Evolutionary conservation across 2,329 filamentous ascomycete genomes (phyloP).

Genomic region (Lojkania enalia): DNA sequence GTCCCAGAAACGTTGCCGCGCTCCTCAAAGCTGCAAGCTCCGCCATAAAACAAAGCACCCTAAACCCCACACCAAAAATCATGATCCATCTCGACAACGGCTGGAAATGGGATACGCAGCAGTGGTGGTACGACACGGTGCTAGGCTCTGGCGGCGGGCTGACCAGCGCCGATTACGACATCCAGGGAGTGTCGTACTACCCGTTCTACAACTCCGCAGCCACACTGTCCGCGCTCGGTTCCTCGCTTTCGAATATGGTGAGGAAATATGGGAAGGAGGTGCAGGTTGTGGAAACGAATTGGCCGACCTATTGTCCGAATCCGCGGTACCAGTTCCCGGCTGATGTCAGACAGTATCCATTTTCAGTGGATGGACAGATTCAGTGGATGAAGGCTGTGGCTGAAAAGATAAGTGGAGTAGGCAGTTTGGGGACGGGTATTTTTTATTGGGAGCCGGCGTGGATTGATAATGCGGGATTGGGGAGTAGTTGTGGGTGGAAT

Average conservation of each 20-base stretch:
- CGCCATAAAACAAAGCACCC: slow-evolving; percentile 65
- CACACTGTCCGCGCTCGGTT: slow-evolving; percentile 60
- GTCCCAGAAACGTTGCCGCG: slow-evolving; percentile 60
- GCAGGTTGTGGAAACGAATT: slow-evolving; percentile 71
- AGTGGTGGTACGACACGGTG: slow-evolving; percentile 66
- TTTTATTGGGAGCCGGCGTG: slow-evolving; percentile 78
- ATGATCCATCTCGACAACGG: slow-evolving; percentile 77
- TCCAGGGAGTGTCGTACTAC: slow-evolving; percentile 74
- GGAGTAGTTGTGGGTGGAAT: slow-evolving; percentile 67
- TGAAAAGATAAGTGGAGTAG: slow-evolving; percentile 56
- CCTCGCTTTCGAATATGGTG: slow-evolving; percentile 62
- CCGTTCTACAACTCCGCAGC: slow-evolving; percentile 68
- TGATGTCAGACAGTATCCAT: slow-evolving; percentile 63
- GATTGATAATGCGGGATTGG: slow-evolving; percentile 66
- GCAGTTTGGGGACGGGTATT: slow-evolving; percentile 58
- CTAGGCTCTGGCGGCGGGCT: slow-evolving; percentile 51
- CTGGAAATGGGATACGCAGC: slow-evolving; percentile 70
- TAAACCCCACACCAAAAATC: slow-evolving; percentile 64
- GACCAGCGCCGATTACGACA: slow-evolving; percentile 62
- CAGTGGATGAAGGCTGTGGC: slow-evolving; percentile 65
- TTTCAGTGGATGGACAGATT: slow-evolving; percentile 65
- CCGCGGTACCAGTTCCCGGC: slow-evolving; percentile 63
- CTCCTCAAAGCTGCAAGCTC: slow-evolving; percentile 66
- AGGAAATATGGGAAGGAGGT: slow-evolving; percentile 66
- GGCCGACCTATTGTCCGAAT: slow-evolving; percentile 66